phyloP scores from a whole-genome alignment of 345 rosid genomes.

The Noccaea bulbosa region DNA sequence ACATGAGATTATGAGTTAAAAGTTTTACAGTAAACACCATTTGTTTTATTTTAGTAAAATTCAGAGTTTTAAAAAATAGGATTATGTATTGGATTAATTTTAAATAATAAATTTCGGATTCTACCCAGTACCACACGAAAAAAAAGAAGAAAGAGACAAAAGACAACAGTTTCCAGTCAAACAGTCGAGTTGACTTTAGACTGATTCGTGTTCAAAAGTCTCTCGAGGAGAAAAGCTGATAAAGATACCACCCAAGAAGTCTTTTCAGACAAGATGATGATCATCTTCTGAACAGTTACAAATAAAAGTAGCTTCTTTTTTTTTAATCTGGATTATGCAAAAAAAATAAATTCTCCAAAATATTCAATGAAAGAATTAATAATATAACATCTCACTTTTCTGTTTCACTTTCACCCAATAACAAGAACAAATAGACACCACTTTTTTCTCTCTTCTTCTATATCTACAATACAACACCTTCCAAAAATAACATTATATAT shows the following conservation, averaged over 20 bases:
- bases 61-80: too few species aligned
- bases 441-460: constrained; percentile 13
- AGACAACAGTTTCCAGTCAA: constrained; percentile 27
- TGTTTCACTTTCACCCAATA: constrained; percentile 9
- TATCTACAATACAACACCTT: constrained; percentile 39
- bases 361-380: constrained; percentile 26
- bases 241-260: not conserved
- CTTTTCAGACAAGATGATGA: not conserved
- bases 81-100: too few species aligned
- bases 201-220: constrained; percentile 25
- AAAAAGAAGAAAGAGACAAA: not conserved
- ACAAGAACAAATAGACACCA: constrained; percentile 12
- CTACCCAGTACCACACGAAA: too few species aligned
- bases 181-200: constrained; percentile 30
- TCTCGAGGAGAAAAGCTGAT: not conserved
- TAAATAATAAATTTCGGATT: too few species aligned
- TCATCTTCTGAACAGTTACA: not conserved
- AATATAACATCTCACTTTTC: constrained; percentile 17
- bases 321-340: not conserved
- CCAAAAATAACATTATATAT: constrained; percentile 29
- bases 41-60: too few species aligned
- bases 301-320: not conserved
- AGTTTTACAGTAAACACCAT: too few species aligned
- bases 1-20: too few species aligned
- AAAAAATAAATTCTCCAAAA: not conserved